Evolutionary conservation across 2,329 filamentous ascomycete genomes (phyloP), one percentile per base, ranked within the genome.

Genomic region (Tolypocladium pustulatum): DNA sequence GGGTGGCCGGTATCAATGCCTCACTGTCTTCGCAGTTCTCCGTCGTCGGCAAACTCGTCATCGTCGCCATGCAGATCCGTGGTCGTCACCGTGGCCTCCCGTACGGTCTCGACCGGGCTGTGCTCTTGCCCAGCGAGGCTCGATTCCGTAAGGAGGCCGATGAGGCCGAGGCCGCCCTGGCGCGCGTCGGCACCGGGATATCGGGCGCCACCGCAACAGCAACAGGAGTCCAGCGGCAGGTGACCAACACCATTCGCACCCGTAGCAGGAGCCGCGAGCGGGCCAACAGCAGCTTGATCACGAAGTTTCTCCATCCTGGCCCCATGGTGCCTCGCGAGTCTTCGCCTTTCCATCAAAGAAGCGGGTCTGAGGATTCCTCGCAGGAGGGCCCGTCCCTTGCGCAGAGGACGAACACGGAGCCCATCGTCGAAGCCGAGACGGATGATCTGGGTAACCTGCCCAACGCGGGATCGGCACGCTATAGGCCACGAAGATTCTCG

Each of bases 1-100:
- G 94, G 7, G 96, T 93, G 61, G 80, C 88, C 0, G 77, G 75
- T 25, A 79, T 85, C 70, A 89, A 96, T 71, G 82, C 91, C 0
- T 91, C 89, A 0, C 91, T 99, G 63, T 91, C 85, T 37, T 87
- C 83, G 0, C 84, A 97, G 65, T 97, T 99, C 71, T 84, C 81
- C 15, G 81, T 86, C 0, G 73, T 96, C 72, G 91, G 69, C 72
- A 89, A 88, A 67, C 78, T 89, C 1, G 80, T 88, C 63, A 83
- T 88, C 57, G 79, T 88, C 59, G 83, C 83, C 36, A 87, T 88
- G 84, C 82, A 86, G 73, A 81, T 88, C 58, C 85, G 86, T 70
- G 86, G 86, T 7, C 81, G 86, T 2, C 86, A 88, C 66, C 83
- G 86, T 68, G 86, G 85, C 57, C 73, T 89, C 4, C 86, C 86